Evolutionary conservation across 208 protist species (phyloP).

Genomic region (Trypanosoma cruzi): DNA sequence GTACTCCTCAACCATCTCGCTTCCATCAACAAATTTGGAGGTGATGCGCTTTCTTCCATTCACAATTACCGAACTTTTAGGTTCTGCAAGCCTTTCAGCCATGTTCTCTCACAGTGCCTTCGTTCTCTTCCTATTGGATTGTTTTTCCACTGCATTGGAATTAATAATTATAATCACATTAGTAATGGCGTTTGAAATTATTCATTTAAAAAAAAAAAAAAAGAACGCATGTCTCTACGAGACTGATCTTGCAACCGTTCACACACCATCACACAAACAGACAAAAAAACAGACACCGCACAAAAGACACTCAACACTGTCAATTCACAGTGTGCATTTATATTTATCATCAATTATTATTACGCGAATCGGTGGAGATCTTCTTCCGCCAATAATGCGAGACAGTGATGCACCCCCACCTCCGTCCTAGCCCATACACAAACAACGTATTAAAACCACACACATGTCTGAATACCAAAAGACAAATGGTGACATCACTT

Average conservation of each 20-base stretch:
- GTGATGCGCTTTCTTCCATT: constrained; percentile 86
- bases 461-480: background rate
- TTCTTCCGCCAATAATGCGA: background rate
- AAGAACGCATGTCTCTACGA: background rate
- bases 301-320: background rate
- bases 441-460: background rate
- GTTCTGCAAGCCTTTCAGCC: constrained; percentile 46
- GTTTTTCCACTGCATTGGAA: background rate
- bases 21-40: constrained; percentile 86
- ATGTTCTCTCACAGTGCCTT: constrained; percentile 28
- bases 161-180: background rate
- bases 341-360: background rate
- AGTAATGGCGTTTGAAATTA: too few relatives aligned
- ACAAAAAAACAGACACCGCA: background rate
- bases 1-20: constrained; percentile 94
- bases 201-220: background rate
- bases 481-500: background rate
- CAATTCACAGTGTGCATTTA: background rate
- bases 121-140: too few relatives aligned
- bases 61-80: constrained; percentile 81
- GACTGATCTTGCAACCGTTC: background rate
- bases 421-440: background rate
- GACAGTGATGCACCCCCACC: background rate
- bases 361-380: background rate
- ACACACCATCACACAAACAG: background rate